These are phyloP conservation scores for Fraxinus dipetala DNA, from an alignment of 305 asterid genomes.

Conservation along the genomic window DNA sequence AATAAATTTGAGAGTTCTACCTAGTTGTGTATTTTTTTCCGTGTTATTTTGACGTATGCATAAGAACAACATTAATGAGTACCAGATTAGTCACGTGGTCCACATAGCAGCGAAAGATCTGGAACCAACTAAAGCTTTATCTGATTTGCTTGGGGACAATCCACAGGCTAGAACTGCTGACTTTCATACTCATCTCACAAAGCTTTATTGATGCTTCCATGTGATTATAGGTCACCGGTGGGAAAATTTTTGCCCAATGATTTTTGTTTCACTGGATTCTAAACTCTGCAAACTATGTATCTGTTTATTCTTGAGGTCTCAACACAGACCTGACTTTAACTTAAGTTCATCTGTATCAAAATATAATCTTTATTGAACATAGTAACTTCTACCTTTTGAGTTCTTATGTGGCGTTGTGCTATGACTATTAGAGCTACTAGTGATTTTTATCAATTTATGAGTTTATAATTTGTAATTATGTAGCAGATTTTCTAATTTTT, in stretches of 20 bases:
- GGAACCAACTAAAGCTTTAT: conserved; percentile 9
- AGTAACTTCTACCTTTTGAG: not conserved
- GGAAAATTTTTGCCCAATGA: not conserved
- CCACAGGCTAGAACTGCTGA: conserved; percentile 18
- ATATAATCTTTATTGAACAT: not conserved
- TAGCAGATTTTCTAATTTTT: conserved; percentile 6
- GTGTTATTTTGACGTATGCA: conserved; percentile 4
- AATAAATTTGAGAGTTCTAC: conserved; percentile 1
- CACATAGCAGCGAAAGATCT: conserved; percentile 8
- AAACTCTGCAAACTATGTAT: not conserved
- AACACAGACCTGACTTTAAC: not conserved
- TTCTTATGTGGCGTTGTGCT: conserved; percentile 2
- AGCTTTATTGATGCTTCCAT: not conserved
- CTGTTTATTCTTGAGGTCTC: conserved; percentile 20
- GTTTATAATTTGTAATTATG: not conserved
- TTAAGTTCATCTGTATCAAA: not conserved
- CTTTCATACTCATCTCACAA: not conserved
- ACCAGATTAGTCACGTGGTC: conserved; percentile 7
- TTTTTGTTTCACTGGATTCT: conserved; percentile 18
- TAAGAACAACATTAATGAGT: not conserved
- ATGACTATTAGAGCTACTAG: conserved; percentile 7
- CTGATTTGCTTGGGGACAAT: conserved; percentile 4
- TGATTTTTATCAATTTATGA: not conserved
- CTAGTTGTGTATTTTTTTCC: not conserved
- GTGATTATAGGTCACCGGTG: not conserved